Evolutionary conservation across 176 grass and related monocot species (phyloP).

Genomic region (Avena insularis): DNA sequence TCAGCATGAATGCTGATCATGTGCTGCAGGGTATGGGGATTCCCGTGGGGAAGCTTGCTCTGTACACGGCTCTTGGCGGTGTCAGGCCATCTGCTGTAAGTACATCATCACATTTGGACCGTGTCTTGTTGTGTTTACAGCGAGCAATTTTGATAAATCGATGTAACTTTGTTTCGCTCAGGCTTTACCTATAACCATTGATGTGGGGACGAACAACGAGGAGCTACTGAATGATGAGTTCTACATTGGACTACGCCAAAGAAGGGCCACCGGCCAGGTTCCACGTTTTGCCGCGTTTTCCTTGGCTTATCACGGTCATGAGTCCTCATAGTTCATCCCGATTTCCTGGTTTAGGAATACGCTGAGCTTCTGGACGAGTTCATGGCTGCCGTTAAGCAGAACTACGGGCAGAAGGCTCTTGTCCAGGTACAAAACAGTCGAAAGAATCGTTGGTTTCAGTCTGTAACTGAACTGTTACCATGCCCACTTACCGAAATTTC

Average conservation of each 20-base stretch:
- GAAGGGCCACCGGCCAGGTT: constrained; percentile 85
- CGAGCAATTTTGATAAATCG: background rate
- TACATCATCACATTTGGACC: background rate
- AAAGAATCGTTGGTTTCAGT: background rate
- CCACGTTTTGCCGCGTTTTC: background rate
- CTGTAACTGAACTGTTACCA: background rate
- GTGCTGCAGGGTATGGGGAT: constrained; percentile 87
- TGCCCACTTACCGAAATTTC: constrained; percentile 1
- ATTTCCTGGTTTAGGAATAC: constrained; percentile 68
- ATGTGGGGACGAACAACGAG: constrained; percentile 95
- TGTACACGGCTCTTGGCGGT: constrained; percentile 90
- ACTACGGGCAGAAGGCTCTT: constrained; percentile 90
- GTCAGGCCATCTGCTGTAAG: constrained; percentile 81
- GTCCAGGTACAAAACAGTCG: constrained; percentile 62
- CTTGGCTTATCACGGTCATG: background rate
- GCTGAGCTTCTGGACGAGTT: constrained; percentile 81
- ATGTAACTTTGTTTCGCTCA: constrained; percentile 15
- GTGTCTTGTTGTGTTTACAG: background rate
- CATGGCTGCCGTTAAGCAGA: constrained; percentile 86
- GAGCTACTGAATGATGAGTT: constrained; percentile 88
- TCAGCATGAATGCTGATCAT: constrained; percentile 4
- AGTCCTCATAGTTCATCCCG: background rate
- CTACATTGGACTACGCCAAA: constrained; percentile 83
- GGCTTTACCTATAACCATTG: constrained; percentile 91
- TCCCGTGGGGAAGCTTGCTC: constrained; percentile 86